Percentiles rank a stretch among this genome's conserved stretches.
These are phyloP conservation scores for Sesbania bispinosa DNA, from an alignment of 306 rosid species.

Conservation along the genomic window DNA sequence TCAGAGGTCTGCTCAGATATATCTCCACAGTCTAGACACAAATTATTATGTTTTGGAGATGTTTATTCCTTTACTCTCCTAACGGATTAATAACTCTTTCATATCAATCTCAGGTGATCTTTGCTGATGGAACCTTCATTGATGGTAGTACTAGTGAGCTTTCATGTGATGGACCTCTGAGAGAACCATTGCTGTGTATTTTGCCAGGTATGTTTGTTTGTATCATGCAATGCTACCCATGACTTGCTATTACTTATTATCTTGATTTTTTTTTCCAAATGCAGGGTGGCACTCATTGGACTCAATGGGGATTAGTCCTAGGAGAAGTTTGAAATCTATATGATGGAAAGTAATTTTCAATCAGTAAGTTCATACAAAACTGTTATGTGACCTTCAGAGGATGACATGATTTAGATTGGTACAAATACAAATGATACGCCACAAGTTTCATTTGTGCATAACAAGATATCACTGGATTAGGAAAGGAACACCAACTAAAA, in stretches of 20 bases:
- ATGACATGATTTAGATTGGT: slow-evolving; percentile 11
- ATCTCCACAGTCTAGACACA: not conserved
- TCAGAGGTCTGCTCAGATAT: slow-evolving; percentile 65
- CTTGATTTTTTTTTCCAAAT: slow-evolving; percentile 19
- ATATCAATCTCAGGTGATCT: slow-evolving; percentile 63
- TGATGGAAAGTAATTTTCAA: slow-evolving; percentile 25
- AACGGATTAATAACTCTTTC: not conserved
- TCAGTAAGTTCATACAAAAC: not conserved
- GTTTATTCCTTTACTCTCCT: not conserved
- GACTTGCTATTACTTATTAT: not conserved
- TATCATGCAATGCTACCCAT: not conserved
- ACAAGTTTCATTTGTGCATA: not conserved
- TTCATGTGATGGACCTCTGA: slow-evolving; percentile 93
- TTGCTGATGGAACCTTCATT: slow-evolving; percentile 94
- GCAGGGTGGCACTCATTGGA: slow-evolving; percentile 96
- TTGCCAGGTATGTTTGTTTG: slow-evolving; percentile 60
- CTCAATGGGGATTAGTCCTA: slow-evolving; percentile 89
- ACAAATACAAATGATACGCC: slow-evolving; percentile 3
- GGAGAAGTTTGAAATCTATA: slow-evolving; percentile 75
- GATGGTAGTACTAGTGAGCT: slow-evolving; percentile 99
- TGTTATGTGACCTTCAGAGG: not conserved
- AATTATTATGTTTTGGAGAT: slow-evolving; percentile 10
- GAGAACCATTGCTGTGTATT: slow-evolving; percentile 91
- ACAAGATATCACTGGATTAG: not conserved
- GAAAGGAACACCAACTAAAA: not conserved